These are phyloP conservation scores for Fusarium nisikadoi DNA, from an alignment of 2,329 filamentous ascomycete genomes.

Conservation along the genomic window DNA sequence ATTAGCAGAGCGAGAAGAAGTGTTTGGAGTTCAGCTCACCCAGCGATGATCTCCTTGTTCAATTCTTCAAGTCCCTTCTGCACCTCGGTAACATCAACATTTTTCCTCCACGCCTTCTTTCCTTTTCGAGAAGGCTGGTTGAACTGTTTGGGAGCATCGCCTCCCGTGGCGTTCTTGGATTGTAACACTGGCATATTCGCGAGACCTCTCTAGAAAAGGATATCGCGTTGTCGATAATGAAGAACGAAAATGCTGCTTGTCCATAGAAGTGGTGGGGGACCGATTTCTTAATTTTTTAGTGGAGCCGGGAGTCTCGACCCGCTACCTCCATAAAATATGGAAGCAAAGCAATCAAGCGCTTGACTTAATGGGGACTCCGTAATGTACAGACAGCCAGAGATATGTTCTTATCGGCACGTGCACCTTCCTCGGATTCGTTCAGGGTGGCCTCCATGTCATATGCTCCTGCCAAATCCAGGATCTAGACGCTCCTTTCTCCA, in stretches of 20 bases:
- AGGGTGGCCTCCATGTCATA: constrained; percentile 39
- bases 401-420: constrained; percentile 43
- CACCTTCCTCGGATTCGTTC: constrained; percentile 30
- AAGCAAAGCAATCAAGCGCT: background rate
- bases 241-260: constrained; percentile 34
- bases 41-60: constrained; percentile 90
- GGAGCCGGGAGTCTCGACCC: constrained; percentile 28
- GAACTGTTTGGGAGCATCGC: constrained; percentile 78
- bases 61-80: constrained; percentile 83
- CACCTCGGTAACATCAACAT: constrained; percentile 91
- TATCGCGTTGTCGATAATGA: constrained; percentile 17
- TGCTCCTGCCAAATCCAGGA: constrained; percentile 44
- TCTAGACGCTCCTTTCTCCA: constrained; percentile 44
- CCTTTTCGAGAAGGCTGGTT: constrained; percentile 94
- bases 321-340: constrained; percentile 17
- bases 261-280: constrained; percentile 43
- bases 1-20: constrained; percentile 24
- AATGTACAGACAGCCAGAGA: constrained; percentile 1
- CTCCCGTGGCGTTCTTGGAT: constrained; percentile 57
- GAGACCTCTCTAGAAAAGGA: constrained; percentile 23
- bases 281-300: constrained; percentile 46
- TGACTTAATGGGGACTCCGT: constrained; percentile 18
- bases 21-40: constrained; percentile 62
- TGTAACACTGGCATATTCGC: constrained; percentile 64
- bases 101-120: constrained; percentile 99